These are phyloP conservation scores for Penicillium canariense DNA, from an alignment of 495 filamentous ascomycete genomes.

Conservation along the genomic window DNA sequence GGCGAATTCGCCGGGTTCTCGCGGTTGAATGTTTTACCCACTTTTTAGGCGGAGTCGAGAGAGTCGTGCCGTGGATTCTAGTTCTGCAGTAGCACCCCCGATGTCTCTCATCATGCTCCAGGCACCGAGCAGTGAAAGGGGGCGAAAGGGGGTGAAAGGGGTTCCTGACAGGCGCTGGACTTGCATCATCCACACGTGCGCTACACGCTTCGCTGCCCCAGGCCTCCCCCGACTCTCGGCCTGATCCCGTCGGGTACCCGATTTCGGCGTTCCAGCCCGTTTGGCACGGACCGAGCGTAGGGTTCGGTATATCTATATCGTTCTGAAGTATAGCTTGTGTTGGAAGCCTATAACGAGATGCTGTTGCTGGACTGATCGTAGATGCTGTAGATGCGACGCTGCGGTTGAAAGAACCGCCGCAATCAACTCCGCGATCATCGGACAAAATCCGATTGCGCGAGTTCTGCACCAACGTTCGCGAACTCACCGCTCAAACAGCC, in stretches of 20 bases:
- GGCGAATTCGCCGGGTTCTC: background rate
- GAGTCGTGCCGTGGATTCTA: background rate
- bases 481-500: background rate
- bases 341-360: too few species aligned
- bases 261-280: conserved; percentile 17
- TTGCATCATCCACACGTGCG: conserved; percentile 16
- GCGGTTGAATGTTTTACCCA: conserved; percentile 29
- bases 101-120: background rate
- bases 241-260: conserved; percentile 21
- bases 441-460: conserved; percentile 24
- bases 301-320: background rate
- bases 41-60: background rate
- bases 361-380: background rate
- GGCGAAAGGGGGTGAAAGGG: too few species aligned
- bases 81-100: background rate
- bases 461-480: conserved; percentile 2
- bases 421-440: conserved; percentile 17
- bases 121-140: too few species aligned
- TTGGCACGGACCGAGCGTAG: conserved; percentile 1
- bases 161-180: too few species aligned
- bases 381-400: background rate
- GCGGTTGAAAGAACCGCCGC: conserved; percentile 18
- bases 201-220: background rate
- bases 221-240: conserved; percentile 11
- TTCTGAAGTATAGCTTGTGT: background rate